Conservation (phyloP, 2,329 filamentous ascomycete species). For the Sporothrix dimorphospora region DNA sequence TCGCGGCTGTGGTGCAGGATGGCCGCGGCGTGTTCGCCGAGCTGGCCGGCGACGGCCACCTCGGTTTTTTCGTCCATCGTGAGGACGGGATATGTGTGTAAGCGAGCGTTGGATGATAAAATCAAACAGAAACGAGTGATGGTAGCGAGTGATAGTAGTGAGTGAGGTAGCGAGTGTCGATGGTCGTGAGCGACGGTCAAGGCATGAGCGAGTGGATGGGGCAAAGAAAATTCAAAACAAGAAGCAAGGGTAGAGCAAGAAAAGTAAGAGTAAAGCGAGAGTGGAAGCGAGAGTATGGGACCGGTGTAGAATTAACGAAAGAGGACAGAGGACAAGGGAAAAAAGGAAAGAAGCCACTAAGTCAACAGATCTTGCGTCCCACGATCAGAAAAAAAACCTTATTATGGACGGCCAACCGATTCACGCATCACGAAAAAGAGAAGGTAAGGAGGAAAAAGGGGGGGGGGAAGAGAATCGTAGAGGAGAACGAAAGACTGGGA, state of each 20-base stretch:
- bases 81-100: too few species aligned
- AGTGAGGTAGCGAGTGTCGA: neutral
- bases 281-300: neutral
- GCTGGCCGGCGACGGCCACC: conserved; percentile 20
- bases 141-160: neutral
- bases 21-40: conserved; percentile 21
- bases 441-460: neutral
- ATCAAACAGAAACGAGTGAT: neutral
- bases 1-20: conserved; percentile 25
- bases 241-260: neutral
- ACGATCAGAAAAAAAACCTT: neutral
- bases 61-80: conserved; percentile 28
- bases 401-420: neutral
- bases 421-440: neutral
- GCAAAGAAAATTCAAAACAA: conserved; percentile 4
- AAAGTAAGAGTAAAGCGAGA: neutral
- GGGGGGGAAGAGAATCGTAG: neutral
- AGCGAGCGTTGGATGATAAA: too few species aligned
- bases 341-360: neutral
- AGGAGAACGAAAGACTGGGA: neutral
- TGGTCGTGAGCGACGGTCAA: neutral
- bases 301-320: neutral
- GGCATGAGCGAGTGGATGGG: neutral
- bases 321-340: too few species aligned
- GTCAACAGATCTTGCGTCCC: neutral